Conservation (phyloP, 2,329 filamentous ascomycete genomes). For the Microdochium bolleyi region DNA sequence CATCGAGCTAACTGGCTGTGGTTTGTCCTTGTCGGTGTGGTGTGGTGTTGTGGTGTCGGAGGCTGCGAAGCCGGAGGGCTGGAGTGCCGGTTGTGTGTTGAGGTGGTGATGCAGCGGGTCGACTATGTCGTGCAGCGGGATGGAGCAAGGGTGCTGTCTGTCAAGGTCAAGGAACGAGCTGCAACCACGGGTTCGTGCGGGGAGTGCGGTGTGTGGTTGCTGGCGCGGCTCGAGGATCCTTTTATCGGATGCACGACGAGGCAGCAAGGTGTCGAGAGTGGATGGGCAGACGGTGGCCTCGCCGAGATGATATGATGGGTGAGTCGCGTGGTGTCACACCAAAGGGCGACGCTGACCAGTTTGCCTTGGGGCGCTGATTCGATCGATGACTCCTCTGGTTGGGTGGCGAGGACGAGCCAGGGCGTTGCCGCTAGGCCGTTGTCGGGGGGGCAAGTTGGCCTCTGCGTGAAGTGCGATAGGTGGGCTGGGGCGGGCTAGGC, state of each 20-base stretch:
- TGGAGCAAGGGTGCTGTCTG: not conserved
- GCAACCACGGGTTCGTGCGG: not conserved
- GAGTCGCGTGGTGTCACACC: constrained; percentile 12
- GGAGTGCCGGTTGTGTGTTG: not conserved
- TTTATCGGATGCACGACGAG: not conserved
- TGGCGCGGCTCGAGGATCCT: not conserved
- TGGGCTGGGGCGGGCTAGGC: not conserved
- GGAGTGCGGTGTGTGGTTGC: not conserved
- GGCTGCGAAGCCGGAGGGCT: not conserved
- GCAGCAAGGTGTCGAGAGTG: not conserved
- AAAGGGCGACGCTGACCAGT: constrained; percentile 13
- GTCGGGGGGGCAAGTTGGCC: not conserved
- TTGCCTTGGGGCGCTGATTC: constrained; percentile 5
- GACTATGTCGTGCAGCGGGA: not conserved
- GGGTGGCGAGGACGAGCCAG: constrained; percentile 21
- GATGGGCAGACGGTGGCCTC: constrained; percentile 8
- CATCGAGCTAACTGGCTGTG: constrained; percentile 8
- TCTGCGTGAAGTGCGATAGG: not conserved
- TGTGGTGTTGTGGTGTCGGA: not conserved
- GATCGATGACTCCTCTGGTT: constrained; percentile 24
- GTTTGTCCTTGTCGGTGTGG: not conserved
- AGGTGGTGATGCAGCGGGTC: not conserved
- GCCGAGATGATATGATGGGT: constrained; percentile 9
- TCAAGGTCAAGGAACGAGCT: not conserved
- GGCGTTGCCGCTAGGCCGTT: constrained; percentile 1